Conservation (phyloP, 1,284 basidiomycete genomes). For the Coniferiporia weirii region DNA sequence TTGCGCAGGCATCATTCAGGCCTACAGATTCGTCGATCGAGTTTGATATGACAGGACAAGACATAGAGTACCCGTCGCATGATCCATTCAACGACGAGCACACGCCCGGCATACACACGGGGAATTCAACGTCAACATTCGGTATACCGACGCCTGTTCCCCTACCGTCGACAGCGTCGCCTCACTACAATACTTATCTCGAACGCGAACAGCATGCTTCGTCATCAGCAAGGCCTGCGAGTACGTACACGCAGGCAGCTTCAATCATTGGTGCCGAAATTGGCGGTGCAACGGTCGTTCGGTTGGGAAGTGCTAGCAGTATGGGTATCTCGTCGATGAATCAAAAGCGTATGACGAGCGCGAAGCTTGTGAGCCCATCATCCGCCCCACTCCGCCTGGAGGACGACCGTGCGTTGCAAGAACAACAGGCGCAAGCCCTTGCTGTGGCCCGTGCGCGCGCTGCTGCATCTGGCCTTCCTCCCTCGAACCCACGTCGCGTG, state of each 20-base stretch:
- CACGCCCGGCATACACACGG: conserved; percentile 31
- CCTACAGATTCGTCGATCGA: conserved; percentile 58
- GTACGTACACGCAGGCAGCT: conserved; percentile 57
- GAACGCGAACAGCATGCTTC: not conserved
- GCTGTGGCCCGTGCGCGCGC: conserved; percentile 52
- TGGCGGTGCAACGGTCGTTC: conserved; percentile 57
- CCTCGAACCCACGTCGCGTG: conserved; percentile 58
- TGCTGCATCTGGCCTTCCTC: conserved; percentile 39
- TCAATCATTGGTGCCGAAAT: conserved; percentile 54
- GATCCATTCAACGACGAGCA: conserved; percentile 68
- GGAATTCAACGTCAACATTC: conserved; percentile 41
- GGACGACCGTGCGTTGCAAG: conserved; percentile 28
- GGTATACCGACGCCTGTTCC: conserved; percentile 27
- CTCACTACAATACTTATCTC: not conserved
- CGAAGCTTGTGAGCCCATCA: conserved; percentile 32
- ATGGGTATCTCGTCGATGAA: conserved; percentile 19
- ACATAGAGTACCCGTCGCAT: conserved; percentile 20
- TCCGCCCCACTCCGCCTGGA: conserved; percentile 3
- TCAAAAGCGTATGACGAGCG: conserved; percentile 53
- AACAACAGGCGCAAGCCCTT: conserved; percentile 56
- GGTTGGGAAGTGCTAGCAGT: conserved; percentile 43
- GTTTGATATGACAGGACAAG: conserved; percentile 37
- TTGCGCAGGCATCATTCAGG: conserved; percentile 68
- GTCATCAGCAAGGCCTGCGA: conserved; percentile 41
- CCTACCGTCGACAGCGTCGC: conserved; percentile 13